A percentile compares a stretch with the other conserved stretches of the same genome.
Conservation (phyloP, 768 basidiomycete genomes). For the Phanerochaete sordida region DNA sequence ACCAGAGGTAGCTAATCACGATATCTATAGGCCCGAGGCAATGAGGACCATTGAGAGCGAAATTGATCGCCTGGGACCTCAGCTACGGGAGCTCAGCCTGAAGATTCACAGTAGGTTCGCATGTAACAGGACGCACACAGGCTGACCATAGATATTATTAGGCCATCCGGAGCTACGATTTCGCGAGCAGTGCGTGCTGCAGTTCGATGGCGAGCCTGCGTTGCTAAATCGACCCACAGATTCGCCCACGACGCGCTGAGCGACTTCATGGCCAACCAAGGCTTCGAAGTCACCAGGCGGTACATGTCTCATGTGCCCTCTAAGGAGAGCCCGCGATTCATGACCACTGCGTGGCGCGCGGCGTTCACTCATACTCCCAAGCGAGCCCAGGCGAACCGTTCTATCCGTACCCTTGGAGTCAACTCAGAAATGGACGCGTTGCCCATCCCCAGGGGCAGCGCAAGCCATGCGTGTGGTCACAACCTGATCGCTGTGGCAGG, state of each 20-base stretch:
- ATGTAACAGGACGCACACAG: neutral
- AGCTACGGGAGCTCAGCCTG: constrained; percentile 58
- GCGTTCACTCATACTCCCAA: constrained; percentile 57
- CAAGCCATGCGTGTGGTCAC: constrained; percentile 75
- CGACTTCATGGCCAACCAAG: constrained; percentile 59
- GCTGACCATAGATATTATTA: constrained; percentile 23
- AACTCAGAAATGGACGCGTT: constrained; percentile 68
- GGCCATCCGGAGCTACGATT: constrained; percentile 69
- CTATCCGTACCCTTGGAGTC: constrained; percentile 67
- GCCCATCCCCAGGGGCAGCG: constrained; percentile 36
- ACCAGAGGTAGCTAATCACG: neutral
- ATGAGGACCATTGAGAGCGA: constrained; percentile 54
- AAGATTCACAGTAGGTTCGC: constrained; percentile 60
- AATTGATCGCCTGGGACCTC: constrained; percentile 49
- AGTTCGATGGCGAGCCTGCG: neutral
- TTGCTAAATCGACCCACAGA: constrained; percentile 31
- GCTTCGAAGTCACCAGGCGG: constrained; percentile 59
- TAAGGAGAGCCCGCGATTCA: constrained; percentile 41
- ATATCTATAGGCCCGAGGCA: constrained; percentile 53
- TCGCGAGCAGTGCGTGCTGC: constrained; percentile 54
- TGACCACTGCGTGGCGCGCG: constrained; percentile 77
- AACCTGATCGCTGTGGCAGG: constrained; percentile 79
- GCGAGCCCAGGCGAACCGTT: constrained; percentile 34
- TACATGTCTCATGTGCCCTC: constrained; percentile 31
- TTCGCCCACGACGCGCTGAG: constrained; percentile 72